These are phyloP conservation scores for Talaromyces proteolyticus DNA, from an alignment of 495 filamentous ascomycete species.

Conservation along the genomic window DNA sequence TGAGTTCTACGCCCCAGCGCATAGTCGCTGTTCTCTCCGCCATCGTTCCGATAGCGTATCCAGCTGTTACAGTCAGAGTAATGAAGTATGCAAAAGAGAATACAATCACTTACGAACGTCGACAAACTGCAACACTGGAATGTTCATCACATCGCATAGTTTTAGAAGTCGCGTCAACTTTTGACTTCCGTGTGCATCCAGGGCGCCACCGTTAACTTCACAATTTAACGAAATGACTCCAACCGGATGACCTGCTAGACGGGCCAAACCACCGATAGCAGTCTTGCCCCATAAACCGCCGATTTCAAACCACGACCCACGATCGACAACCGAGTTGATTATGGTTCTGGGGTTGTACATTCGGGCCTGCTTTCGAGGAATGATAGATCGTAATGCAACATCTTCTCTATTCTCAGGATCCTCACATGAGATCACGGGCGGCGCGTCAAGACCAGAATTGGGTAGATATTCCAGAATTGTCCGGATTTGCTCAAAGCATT, in stretches of 20 bases:
- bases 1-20: slow-evolving; percentile 54
- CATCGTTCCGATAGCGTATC: slow-evolving; percentile 56
- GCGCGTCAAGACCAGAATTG: slow-evolving; percentile 46
- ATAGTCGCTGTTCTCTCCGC: slow-evolving; percentile 58
- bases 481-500: slow-evolving; percentile 54
- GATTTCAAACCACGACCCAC: slow-evolving; percentile 55
- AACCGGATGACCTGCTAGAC: slow-evolving; percentile 48
- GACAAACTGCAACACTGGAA: slow-evolving; percentile 57
- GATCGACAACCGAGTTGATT: slow-evolving; percentile 50
- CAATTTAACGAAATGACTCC: slow-evolving; percentile 53
- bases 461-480: slow-evolving; percentile 51
- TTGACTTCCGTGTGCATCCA: slow-evolving; percentile 54
- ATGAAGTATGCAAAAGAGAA: not conserved
- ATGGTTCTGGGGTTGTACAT: slow-evolving; percentile 56
- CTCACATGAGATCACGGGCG: slow-evolving; percentile 37
- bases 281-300: slow-evolving; percentile 56
- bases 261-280: slow-evolving; percentile 51
- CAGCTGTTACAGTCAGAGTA: slow-evolving; percentile 35
- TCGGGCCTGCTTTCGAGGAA: slow-evolving; percentile 49
- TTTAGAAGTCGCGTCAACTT: slow-evolving; percentile 54
- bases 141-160: slow-evolving; percentile 58
- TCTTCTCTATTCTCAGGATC: slow-evolving; percentile 44
- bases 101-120: slow-evolving; percentile 45
- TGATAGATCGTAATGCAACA: slow-evolving; percentile 44
- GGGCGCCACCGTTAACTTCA: slow-evolving; percentile 54